These are phyloP conservation scores for Salvia miltiorrhiza DNA, from an alignment of 257 asterid genomes.

Conservation along the genomic window DNA sequence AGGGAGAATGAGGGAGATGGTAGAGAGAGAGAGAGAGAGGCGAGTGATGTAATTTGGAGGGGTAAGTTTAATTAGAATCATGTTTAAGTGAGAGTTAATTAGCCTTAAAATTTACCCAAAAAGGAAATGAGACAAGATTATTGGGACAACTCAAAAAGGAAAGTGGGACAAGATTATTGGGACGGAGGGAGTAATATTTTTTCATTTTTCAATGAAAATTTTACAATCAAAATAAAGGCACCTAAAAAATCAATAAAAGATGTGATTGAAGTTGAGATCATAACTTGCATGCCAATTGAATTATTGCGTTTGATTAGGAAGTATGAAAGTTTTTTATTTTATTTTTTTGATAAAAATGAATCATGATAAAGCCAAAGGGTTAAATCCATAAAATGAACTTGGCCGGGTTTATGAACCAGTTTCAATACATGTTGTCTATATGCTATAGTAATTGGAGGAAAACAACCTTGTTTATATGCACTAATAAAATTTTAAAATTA, in stretches of 20 bases:
- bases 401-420: constrained; percentile 29
- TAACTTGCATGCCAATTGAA: constrained; percentile 17
- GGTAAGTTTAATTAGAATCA: no score
- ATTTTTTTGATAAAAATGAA: neutral
- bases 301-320: constrained; percentile 16
- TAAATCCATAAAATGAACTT: constrained; percentile 27
- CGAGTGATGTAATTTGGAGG: no score
- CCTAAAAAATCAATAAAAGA: constrained; percentile 3
- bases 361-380: neutral
- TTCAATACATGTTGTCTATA: constrained; percentile 18
- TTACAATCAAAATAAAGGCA: no score
- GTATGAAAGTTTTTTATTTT: neutral
- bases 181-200: no score
- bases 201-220: no score
- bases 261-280: constrained; percentile 29
- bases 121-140: no score
- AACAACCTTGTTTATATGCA: constrained; percentile 9
- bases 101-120: no score
- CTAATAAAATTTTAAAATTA: constrained; percentile 17
- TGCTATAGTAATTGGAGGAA: constrained; percentile 7
- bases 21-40: no score
- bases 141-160: no score
- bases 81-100: no score
- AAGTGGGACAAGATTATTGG: no score
- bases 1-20: no score